These are phyloP conservation scores for Tetracladium marchalianum DNA, from an alignment of 495 filamentous ascomycete genomes.

Conservation along the genomic window DNA sequence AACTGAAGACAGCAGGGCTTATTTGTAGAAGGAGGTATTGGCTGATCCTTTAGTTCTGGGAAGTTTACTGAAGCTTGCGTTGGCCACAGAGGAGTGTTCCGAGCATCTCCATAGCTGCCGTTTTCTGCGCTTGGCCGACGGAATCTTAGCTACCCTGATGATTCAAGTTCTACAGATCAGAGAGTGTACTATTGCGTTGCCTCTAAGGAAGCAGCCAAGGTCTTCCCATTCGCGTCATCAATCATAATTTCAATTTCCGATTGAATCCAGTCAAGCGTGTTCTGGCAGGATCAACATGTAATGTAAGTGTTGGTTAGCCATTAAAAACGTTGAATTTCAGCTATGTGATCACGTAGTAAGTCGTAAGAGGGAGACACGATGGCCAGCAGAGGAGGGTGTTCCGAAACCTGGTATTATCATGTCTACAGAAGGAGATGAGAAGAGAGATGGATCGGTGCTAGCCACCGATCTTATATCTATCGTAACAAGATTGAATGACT, in stretches of 20 bases:
- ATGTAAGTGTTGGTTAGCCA: no score
- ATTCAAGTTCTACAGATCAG: not conserved
- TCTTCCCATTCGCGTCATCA: slow-evolving; percentile 18
- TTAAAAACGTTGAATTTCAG: no score
- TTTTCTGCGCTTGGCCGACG: slow-evolving; percentile 22
- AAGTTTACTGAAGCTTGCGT: slow-evolving; percentile 11
- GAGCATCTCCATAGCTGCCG: slow-evolving; percentile 17
- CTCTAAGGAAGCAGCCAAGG: slow-evolving; percentile 11
- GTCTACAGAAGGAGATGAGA: no score
- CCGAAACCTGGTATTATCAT: no score
- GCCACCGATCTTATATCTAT: no score
- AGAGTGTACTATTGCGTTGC: slow-evolving; percentile 6
- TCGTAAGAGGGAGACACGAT: no score
- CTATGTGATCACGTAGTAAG: no score
- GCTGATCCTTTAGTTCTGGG: slow-evolving; percentile 3
- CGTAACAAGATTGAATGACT: no score
- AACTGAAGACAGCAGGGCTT: slow-evolving; percentile 3
- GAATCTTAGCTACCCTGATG: slow-evolving; percentile 19
- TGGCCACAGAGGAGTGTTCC: slow-evolving; percentile 1
- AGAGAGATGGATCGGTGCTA: no score
- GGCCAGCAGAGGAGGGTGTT: no score
- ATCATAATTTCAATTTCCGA: slow-evolving; percentile 10
- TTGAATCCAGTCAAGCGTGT: not conserved
- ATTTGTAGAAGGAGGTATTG: slow-evolving; percentile 3
- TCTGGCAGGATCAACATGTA: slow-evolving; percentile 8